phyloP scores from a whole-genome alignment of 2,329 filamentous ascomycete species.

The Lasiodiplodia citricola region DNA sequence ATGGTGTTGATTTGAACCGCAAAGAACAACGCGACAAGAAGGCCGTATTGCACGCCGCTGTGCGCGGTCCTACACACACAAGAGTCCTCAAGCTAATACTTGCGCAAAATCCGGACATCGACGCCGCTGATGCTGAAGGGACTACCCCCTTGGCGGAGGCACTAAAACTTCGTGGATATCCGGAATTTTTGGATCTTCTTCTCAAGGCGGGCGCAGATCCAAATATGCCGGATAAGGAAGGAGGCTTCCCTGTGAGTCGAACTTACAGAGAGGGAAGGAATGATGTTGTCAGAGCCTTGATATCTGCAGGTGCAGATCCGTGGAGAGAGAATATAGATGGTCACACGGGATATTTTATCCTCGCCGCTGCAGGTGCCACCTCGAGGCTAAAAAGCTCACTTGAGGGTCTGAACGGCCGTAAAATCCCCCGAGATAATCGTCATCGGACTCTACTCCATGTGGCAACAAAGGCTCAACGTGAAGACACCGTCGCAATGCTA shows the following conservation, averaged over 20 bases:
- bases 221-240: background rate
- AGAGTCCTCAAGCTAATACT: background rate
- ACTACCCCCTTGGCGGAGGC: background rate
- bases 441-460: background rate
- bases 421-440: background rate
- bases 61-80: rapidly evolving
- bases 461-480: background rate
- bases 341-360: background rate
- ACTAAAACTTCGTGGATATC: no score
- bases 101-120: background rate
- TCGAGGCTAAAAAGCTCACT: background rate
- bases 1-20: background rate
- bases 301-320: background rate
- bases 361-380: background rate
- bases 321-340: background rate
- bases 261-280: no score
- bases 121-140: background rate
- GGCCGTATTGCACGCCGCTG: background rate
- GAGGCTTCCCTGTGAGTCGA: background rate
- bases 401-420: rapidly evolving
- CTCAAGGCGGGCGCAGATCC: background rate
- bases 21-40: background rate
- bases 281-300: background rate
- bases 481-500: background rate
- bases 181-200: background rate